Base-by-base conservation (phyloP, 345 rosid genomes). In the Acer yangbiense region DNA sequence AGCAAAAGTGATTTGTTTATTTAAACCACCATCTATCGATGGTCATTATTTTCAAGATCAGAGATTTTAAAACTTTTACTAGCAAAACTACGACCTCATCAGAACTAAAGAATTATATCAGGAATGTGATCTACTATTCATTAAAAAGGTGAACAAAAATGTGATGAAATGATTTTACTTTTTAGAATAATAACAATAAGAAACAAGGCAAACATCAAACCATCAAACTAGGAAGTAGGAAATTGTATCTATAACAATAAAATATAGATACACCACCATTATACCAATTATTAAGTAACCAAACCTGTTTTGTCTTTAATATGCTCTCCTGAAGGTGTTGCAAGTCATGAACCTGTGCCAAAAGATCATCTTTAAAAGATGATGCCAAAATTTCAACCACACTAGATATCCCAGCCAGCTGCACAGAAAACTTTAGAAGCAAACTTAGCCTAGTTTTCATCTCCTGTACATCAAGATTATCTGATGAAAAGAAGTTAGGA, bases 281-380 rank as follows among this genome's bases (percentile, higher is more conserved):
- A 27, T 50, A 78, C 35, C 13, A 50, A 48, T 43, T 65, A 61
- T 39, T 65, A 72, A 77, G 79, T 80, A 79, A 72, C 27, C 83
- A 76, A 74, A 97, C 99, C 98, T 94, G 99, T 81, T 94, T 97
- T 70, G 98, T 86, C 86, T 91, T 97, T 68, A 80, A 86, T 81
- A 91, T 82, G 82, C 84, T 83, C 82, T 94, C 98, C 76, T 85
- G 92, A 83, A 97, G 97, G 62, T 82, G 81, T 84, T 89, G 90
- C 88, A 97, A 86, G 78, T 92, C 98, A 70, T 91, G 89, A 75
- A 90, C 84, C 81, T 88, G 92, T 65, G 93, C 83, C 27, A 93
- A 90, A 82, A 90, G 83, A 80, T 89, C 88, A 60, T 84, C 94
- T 92, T 88, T 90, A 79, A 94, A 92, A 60, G 95, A 91, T 20